A percentile compares a stretch with the other conserved stretches of the same genome.
phyloP scores from a whole-genome alignment of 2,329 filamentous ascomycete species.

The Gaeumannomyces tritici region DNA sequence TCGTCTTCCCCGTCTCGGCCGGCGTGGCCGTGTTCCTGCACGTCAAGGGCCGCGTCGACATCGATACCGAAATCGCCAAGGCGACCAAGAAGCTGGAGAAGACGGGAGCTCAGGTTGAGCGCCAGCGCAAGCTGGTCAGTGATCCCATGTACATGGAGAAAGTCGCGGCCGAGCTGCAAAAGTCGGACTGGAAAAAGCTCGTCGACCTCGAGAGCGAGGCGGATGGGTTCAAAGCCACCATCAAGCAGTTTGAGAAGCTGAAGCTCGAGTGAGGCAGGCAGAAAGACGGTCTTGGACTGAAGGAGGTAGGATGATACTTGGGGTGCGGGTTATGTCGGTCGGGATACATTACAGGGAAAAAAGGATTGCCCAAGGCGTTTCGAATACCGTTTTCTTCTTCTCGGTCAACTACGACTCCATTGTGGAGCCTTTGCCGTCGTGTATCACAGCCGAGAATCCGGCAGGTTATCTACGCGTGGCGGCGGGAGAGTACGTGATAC shows the following conservation, averaged over 20 bases:
- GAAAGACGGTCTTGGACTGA: too few species aligned
- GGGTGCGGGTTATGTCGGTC: too few species aligned
- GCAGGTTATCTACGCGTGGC: too few species aligned
- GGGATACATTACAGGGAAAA: too few species aligned
- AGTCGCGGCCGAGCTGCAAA: conserved; percentile 61
- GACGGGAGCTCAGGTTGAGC: conserved; percentile 55
- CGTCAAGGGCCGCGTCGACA: conserved; percentile 74
- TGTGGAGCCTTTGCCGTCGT: too few species aligned
- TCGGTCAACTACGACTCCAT: too few species aligned
- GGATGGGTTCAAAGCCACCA: conserved; percentile 67
- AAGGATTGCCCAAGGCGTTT: too few species aligned
- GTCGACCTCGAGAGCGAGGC: conserved; percentile 66
- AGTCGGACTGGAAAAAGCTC: conserved; percentile 61
- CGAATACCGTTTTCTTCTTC: too few species aligned
- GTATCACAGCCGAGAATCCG: too few species aligned
- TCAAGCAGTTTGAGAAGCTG: conserved; percentile 77
- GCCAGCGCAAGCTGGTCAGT: conserved; percentile 66
- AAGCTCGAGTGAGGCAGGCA: conserved; percentile 47
- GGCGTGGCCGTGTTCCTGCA: conserved; percentile 70
- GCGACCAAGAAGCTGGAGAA: conserved; percentile 68
- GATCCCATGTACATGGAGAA: conserved; percentile 68
- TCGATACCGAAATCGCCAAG: conserved; percentile 76
- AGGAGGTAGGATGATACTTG: too few species aligned
- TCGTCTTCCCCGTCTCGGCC: conserved; percentile 70
- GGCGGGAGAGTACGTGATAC: too few species aligned